phyloP scores from a whole-genome alignment of 192 early-diverging fungal species.

The Coemansia sp. region DNA sequence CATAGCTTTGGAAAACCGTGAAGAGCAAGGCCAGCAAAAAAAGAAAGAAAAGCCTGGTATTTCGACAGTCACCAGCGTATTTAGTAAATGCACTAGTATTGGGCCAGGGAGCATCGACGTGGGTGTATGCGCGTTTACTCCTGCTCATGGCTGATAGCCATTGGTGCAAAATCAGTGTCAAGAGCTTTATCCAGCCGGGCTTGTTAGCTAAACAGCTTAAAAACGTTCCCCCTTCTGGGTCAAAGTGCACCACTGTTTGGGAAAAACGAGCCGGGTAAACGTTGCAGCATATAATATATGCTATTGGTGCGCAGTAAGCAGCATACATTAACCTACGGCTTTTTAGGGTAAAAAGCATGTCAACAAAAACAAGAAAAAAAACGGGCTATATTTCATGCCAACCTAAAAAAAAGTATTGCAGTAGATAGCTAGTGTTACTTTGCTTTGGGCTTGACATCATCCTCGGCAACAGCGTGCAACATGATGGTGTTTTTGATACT shows the following conservation, averaged over 20 bases:
- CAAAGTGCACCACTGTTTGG: too few species aligned
- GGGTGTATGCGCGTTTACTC: too few species aligned
- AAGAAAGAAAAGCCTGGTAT: too few species aligned
- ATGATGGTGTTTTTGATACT: constrained; percentile 71
- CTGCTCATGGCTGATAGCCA: too few species aligned
- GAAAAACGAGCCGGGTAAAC: too few species aligned
- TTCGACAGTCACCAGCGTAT: background rate
- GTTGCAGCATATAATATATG: too few species aligned
- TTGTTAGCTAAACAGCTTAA: too few species aligned
- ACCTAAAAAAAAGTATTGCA: background rate
- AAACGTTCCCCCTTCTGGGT: too few species aligned
- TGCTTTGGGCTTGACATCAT: constrained; percentile 78
- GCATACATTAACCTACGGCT: background rate
- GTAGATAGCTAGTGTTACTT: constrained; percentile 12
- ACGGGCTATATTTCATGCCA: background rate
- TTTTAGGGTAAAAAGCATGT: background rate
- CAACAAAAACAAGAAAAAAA: background rate
- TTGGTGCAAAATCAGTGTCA: too few species aligned
- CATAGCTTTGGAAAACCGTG: background rate
- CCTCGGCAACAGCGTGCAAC: constrained; percentile 72
- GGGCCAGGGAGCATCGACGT: too few species aligned
- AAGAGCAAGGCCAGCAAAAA: background rate
- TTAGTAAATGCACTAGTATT: constrained; percentile 2
- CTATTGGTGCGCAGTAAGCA: background rate
- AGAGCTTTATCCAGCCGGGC: too few species aligned